Evolutionary conservation across 768 basidiomycete species (phyloP).

Genomic region (Lactarius vividus): DNA sequence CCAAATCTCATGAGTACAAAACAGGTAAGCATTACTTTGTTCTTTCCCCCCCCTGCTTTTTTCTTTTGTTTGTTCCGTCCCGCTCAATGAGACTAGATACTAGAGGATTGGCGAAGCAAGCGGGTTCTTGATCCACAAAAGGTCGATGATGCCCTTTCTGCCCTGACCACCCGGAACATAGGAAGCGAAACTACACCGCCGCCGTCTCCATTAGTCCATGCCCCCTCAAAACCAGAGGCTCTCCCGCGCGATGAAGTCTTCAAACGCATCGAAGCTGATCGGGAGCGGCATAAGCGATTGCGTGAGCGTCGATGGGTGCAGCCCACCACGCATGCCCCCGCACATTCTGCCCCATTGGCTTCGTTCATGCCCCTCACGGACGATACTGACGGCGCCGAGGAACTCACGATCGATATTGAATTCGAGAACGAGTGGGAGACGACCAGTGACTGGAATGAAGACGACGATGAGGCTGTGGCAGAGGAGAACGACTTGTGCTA

Average conservation of each 20-base stretch:
- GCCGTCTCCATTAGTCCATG: slow-evolving; percentile 27
- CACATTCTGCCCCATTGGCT: slow-evolving; percentile 46
- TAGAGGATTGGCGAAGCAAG: slow-evolving; percentile 89
- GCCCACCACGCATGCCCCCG: slow-evolving; percentile 54
- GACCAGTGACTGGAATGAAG: slow-evolving; percentile 89
- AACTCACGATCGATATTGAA: slow-evolving; percentile 71
- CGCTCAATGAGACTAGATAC: slow-evolving; percentile 50
- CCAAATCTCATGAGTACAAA: slow-evolving; percentile 85
- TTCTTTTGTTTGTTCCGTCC: neutral
- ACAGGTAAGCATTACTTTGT: slow-evolving; percentile 51
- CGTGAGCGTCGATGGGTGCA: slow-evolving; percentile 93
- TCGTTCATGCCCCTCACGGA: slow-evolving; percentile 60
- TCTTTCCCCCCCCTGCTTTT: neutral
- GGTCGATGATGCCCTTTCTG: slow-evolving; percentile 65
- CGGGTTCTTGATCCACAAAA: slow-evolving; percentile 77
- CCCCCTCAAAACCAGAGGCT: slow-evolving; percentile 27
- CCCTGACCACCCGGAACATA: slow-evolving; percentile 49
- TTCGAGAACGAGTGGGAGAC: slow-evolving; percentile 91
- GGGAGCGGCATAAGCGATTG: slow-evolving; percentile 88
- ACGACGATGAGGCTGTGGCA: slow-evolving; percentile 70
- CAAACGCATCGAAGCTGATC: slow-evolving; percentile 87
- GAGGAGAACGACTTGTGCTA: slow-evolving; percentile 76
- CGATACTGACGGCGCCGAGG: slow-evolving; percentile 51
- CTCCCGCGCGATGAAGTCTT: slow-evolving; percentile 60
- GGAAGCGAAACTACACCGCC: slow-evolving; percentile 28